phyloP scores from a whole-genome alignment of 164 flowering plant species.

The Berberis thunbergii region DNA sequence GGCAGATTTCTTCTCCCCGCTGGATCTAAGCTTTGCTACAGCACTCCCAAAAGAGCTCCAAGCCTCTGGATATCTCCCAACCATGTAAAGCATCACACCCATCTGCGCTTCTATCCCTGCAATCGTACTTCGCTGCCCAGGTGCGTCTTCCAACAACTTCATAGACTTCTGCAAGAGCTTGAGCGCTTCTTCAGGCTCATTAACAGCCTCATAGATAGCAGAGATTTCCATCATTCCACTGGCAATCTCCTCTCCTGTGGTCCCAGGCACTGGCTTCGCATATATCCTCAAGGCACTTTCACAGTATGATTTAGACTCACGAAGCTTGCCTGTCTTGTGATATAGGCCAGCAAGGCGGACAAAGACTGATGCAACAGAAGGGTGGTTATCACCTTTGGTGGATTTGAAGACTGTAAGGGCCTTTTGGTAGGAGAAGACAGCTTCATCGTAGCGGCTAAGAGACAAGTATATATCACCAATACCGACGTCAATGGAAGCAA shows the following conservation, averaged over 20 bases:
- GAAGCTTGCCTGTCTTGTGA: slow-evolving; percentile 81
- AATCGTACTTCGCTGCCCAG: slow-evolving; percentile 81
- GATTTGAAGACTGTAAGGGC: slow-evolving; percentile 96
- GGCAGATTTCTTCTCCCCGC: slow-evolving; percentile 91
- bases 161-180: slow-evolving; percentile 83
- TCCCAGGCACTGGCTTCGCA: slow-evolving; percentile 89
- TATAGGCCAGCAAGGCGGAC: slow-evolving; percentile 88
- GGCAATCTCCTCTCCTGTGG: slow-evolving; percentile 39
- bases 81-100: slow-evolving; percentile 87
- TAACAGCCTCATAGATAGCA: slow-evolving; percentile 79
- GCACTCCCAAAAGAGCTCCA: slow-evolving; percentile 71
- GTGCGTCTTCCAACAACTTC: slow-evolving; percentile 80
- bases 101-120: slow-evolving; percentile 96
- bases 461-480: slow-evolving; percentile 87
- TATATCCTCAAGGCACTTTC: slow-evolving; percentile 88
- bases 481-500: slow-evolving; percentile 92
- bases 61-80: slow-evolving; percentile 77
- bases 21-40: slow-evolving; percentile 69
- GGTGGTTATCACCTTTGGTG: slow-evolving; percentile 81
- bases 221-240: slow-evolving; percentile 81
- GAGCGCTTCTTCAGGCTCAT: slow-evolving; percentile 91
- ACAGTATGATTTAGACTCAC: slow-evolving; percentile 90
- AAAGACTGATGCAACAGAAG: slow-evolving; percentile 81
- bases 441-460: slow-evolving; percentile 86
- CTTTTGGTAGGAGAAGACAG: slow-evolving; percentile 93